These are phyloP conservation scores for Cyclanthera cordifolia DNA, from an alignment of 306 rosid species.

Conservation along the genomic window DNA sequence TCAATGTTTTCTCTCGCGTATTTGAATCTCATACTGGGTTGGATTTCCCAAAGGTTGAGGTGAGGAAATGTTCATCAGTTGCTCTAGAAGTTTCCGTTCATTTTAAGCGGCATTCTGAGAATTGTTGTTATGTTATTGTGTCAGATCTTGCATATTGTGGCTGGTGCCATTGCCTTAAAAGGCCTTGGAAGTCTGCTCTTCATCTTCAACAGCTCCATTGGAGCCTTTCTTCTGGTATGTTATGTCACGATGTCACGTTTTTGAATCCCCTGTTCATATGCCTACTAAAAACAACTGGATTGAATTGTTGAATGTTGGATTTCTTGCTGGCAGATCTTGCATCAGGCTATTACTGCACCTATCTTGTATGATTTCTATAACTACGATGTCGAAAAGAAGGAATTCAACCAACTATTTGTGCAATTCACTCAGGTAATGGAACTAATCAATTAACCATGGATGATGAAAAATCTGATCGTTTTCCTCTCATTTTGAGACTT, in stretches of 20 bases:
- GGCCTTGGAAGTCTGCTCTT: slow-evolving; percentile 50
- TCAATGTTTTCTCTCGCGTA: slow-evolving; percentile 27
- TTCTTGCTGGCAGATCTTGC: slow-evolving; percentile 35
- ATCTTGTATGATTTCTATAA: slow-evolving; percentile 58
- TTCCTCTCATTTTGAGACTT: background rate
- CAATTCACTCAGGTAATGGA: slow-evolving; percentile 45
- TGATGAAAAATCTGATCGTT: background rate
- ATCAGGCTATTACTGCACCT: slow-evolving; percentile 41
- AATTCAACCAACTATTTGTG: slow-evolving; percentile 43
- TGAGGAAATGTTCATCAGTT: slow-evolving; percentile 12
- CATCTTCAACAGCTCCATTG: slow-evolving; percentile 41
- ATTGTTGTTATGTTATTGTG: background rate
- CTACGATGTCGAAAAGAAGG: slow-evolving; percentile 44
- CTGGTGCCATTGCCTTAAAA: slow-evolving; percentile 39
- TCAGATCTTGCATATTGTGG: slow-evolving; percentile 38
- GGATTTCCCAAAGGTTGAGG: slow-evolving; percentile 37
- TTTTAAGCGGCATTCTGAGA: slow-evolving; percentile 6
- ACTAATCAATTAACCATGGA: background rate
- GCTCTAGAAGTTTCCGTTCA: background rate
- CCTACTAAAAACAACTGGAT: background rate
- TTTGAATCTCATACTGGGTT: slow-evolving; percentile 32
- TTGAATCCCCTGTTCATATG: background rate
- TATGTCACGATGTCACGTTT: slow-evolving; percentile 4
- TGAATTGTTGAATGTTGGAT: background rate
- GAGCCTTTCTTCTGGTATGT: slow-evolving; percentile 53